These are phyloP conservation scores for Nymphaea colorata DNA, from an alignment of 164 flowering plant genomes.

Conservation along the genomic window DNA sequence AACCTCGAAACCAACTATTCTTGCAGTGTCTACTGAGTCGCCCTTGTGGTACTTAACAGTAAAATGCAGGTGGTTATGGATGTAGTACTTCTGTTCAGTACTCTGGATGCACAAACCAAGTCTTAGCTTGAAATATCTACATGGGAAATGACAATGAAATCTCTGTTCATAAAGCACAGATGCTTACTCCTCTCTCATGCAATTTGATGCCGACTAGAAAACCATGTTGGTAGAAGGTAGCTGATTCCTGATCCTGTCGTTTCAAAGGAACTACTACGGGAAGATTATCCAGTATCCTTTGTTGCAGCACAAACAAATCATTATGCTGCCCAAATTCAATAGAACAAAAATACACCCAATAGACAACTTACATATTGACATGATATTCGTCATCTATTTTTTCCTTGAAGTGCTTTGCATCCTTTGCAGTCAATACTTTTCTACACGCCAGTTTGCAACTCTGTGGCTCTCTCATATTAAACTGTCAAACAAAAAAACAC, in stretches of 20 bases:
- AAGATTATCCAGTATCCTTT: constrained; percentile 92
- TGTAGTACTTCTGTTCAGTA: constrained; percentile 75
- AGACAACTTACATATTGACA: constrained; percentile 62
- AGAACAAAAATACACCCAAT: neutral
- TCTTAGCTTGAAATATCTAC: neutral
- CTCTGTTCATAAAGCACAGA: neutral
- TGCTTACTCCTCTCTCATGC: constrained; percentile 36
- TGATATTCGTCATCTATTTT: constrained; percentile 87
- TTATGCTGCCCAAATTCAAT: neutral
- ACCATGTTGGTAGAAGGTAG: constrained; percentile 61
- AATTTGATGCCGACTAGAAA: constrained; percentile 75
- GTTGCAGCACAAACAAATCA: neutral
- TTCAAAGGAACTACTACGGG: constrained; percentile 70
- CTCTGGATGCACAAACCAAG: constrained; percentile 26
- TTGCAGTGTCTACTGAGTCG: constrained; percentile 45
- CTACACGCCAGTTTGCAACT: constrained; percentile 69
- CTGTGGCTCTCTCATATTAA: constrained; percentile 77
- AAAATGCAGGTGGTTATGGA: constrained; percentile 79
- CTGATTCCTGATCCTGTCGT: constrained; percentile 49
- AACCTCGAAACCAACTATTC: constrained; percentile 97
- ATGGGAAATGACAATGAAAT: neutral
- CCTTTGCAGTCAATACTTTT: constrained; percentile 44
- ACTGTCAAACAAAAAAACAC: constrained; percentile 33
- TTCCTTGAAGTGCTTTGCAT: constrained; percentile 75
- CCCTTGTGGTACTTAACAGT: constrained; percentile 82